These are phyloP conservation scores for Striga hermonthica DNA, from an alignment of 305 asterid species.

Conservation along the genomic window DNA sequence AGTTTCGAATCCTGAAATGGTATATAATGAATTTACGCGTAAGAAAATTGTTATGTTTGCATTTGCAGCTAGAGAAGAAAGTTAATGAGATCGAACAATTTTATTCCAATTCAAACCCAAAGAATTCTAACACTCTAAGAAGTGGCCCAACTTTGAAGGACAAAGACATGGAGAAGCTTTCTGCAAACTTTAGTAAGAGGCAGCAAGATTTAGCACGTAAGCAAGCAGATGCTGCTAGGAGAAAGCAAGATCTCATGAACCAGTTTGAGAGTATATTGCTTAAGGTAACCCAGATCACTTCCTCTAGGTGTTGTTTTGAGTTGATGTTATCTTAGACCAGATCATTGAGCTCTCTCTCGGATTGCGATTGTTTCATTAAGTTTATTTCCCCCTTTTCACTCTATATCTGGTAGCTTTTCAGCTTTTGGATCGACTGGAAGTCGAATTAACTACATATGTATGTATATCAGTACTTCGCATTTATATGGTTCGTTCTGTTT, in stretches of 20 bases:
- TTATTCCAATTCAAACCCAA: constrained; percentile 53
- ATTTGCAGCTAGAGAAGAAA: constrained; percentile 66
- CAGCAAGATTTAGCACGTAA: constrained; percentile 68
- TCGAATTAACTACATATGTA: not conserved
- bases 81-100: constrained; percentile 71
- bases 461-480: no score
- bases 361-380: not conserved
- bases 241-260: constrained; percentile 86
- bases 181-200: constrained; percentile 50
- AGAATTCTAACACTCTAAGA: constrained; percentile 47
- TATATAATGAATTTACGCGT: constrained; percentile 6
- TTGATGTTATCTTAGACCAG: not conserved
- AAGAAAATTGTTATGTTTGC: constrained; percentile 1
- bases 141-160: constrained; percentile 52
- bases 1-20: not conserved
- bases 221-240: constrained; percentile 75
- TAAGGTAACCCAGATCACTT: constrained; percentile 42
- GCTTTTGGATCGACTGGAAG: not conserved
- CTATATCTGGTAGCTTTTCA: not conserved
- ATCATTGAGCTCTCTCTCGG: not conserved
- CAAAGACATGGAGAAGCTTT: constrained; percentile 57
- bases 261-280: constrained; percentile 62
- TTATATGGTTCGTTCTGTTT: no score
- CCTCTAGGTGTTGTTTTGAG: constrained; percentile 4
- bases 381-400: not conserved